A percentile compares a stretch with the other conserved stretches of the same genome.
These are phyloP conservation scores for Fusarium haematococcum DNA, from an alignment of 2,329 filamentous ascomycete genomes.

Conservation along the genomic window DNA sequence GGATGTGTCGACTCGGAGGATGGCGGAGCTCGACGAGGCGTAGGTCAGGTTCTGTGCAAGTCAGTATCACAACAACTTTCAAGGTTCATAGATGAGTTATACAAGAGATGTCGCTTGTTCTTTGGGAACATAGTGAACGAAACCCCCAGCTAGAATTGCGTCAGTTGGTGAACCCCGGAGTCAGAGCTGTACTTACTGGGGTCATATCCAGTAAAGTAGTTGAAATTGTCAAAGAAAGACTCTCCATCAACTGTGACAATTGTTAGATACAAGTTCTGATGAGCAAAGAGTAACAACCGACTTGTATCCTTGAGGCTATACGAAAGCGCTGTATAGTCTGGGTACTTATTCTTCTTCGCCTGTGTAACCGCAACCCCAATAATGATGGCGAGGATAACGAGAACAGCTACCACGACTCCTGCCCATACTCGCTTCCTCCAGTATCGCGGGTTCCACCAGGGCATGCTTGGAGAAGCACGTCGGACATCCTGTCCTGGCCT, in stretches of 20 bases:
- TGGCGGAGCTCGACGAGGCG: constrained; percentile 62
- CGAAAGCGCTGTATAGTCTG: constrained; percentile 59
- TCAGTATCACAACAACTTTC: not conserved
- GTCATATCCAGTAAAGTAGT: constrained; percentile 64
- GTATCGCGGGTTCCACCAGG: constrained; percentile 60
- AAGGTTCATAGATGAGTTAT: constrained; percentile 11
- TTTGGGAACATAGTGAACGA: constrained; percentile 65
- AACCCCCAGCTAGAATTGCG: constrained; percentile 54
- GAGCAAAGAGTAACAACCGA: constrained; percentile 45
- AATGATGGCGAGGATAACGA: constrained; percentile 62
- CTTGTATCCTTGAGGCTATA: constrained; percentile 64
- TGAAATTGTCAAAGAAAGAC: constrained; percentile 66
- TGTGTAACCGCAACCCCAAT: constrained; percentile 59
- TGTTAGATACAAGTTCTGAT: not conserved
- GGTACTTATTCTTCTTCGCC: constrained; percentile 57
- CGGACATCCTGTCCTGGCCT: constrained; percentile 33
- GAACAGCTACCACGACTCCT: constrained; percentile 50
- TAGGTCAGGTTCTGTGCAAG: constrained; percentile 70
- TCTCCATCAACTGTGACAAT: constrained; percentile 58
- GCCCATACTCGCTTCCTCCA: constrained; percentile 68
- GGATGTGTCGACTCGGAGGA: constrained; percentile 71
- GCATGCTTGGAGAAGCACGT: constrained; percentile 42
- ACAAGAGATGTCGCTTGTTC: constrained; percentile 57
- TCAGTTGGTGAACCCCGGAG: not conserved
- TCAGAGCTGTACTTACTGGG: constrained; percentile 51